Evolutionary conservation across 257 asterid species (phyloP), one percentile per base, ranked within the genome.

Genomic region (Lycium ferocissimum): DNA sequence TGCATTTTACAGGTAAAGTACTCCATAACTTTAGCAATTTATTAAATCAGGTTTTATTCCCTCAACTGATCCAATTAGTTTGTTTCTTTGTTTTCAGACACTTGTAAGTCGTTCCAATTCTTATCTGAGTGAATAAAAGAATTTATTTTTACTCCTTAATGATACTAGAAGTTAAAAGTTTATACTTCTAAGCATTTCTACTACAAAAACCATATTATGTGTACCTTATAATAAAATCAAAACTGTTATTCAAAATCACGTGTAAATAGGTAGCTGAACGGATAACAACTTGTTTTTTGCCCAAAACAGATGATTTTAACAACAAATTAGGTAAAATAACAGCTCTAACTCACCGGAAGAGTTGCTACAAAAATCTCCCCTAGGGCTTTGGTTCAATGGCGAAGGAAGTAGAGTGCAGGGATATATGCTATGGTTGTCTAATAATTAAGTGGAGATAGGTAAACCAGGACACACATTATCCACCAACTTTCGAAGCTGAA

Each of bases 31-130:
- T 8, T 13, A 73, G 0, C 40, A 73, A 47, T 71, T 43, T 71
- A 73, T 40, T 11, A 49, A 17, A 40, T 40, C 79, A 71, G 43
- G 17, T 6, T 57, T 54, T 15, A 43, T 72, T n/a, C 80, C 6
- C 53, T 12, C 22, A 14, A 45, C 57, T n/a, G 26, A 78, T 78
- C 47, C n/a, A 26, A 53, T 33, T 78, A 78, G 65, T 10, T 78
- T 22, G 65, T 40, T 17, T 70, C 78, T 38, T 70, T 70, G 78
- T 53, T 76, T 72, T 43, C 80, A 78, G 15, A 78, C 7, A 26
- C 49, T 53, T 51, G 6, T 53, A 78, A 78, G 53, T 51, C 14
- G 59, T 26, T 22, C 59, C 61, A 7, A 51, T 76, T 53, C 63
- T 53, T 14, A 51, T 22, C 82, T 26, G 51, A 14, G 82, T 76